A percentile compares a stretch with the other conserved stretches of the same genome.
Conservation (phyloP, 768 basidiomycete species). For the Russula olivacea region DNA sequence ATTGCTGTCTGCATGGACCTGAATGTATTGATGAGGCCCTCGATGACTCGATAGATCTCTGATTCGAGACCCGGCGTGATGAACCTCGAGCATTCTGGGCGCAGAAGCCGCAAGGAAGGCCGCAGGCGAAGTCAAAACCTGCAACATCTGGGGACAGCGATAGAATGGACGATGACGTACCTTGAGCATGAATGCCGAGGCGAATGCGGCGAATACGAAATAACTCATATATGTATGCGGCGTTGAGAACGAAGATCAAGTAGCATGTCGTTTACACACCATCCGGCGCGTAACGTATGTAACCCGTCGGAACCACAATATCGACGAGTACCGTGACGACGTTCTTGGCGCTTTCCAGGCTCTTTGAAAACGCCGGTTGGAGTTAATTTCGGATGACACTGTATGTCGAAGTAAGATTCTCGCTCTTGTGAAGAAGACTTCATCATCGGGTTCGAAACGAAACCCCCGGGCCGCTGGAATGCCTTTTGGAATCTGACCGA, state of each 20-base stretch:
- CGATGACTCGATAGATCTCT: slow-evolving; percentile 58
- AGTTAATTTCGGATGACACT: slow-evolving; percentile 3
- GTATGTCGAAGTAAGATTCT: slow-evolving; percentile 5
- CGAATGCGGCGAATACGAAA: slow-evolving; percentile 35
- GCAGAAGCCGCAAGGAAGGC: slow-evolving; percentile 51
- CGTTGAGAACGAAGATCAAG: background rate
- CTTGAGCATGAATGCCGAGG: slow-evolving; percentile 78
- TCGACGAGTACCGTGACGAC: slow-evolving; percentile 23
- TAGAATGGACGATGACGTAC: slow-evolving; percentile 32
- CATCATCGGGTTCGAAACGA: slow-evolving; percentile 25
- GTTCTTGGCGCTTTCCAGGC: slow-evolving; percentile 20
- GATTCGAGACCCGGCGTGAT: slow-evolving; percentile 52
- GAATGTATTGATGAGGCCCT: slow-evolving; percentile 60
- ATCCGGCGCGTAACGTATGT: slow-evolving; percentile 30
- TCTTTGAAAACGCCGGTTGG: slow-evolving; percentile 7
- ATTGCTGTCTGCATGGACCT: slow-evolving; percentile 65
- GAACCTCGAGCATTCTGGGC: slow-evolving; percentile 63
- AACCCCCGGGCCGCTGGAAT: slow-evolving; percentile 30
- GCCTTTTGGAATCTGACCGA: slow-evolving; percentile 41
- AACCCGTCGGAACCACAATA: slow-evolving; percentile 24
- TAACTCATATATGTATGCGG: slow-evolving; percentile 7
- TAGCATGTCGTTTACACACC: slow-evolving; percentile 16
- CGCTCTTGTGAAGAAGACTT: slow-evolving; percentile 30
- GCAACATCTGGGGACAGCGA: background rate
- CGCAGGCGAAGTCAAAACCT: background rate